phyloP scores from a whole-genome alignment of 129 eudicot genomes.

The Centrapalus pauciflorus region DNA sequence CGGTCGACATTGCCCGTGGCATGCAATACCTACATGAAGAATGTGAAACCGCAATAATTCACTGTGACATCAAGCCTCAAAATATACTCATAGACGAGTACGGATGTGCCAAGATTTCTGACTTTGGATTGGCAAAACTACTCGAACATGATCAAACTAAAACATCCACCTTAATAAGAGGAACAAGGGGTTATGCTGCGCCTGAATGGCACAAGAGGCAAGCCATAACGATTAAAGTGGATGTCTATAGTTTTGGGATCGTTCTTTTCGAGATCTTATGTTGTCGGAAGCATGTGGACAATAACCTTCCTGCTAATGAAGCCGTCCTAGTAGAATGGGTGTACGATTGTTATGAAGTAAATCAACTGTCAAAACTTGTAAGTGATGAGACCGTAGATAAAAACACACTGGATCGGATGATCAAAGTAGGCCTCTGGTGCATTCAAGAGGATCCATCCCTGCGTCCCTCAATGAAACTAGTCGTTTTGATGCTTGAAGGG shows the following conservation, averaged over 20 bases:
- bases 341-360: conserved; percentile 11
- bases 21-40: conserved; percentile 33
- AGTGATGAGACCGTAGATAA: conserved; percentile 13
- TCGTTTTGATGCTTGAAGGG: conserved; percentile 22
- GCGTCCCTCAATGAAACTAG: conserved; percentile 20
- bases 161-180: conserved; percentile 20
- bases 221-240: conserved; percentile 21
- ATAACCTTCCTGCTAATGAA: conserved; percentile 5
- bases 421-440: conserved; percentile 24
- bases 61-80: conserved; percentile 43
- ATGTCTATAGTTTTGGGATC: conserved; percentile 31
- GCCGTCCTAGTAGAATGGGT: conserved; percentile 32
- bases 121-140: conserved; percentile 28
- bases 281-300: conserved; percentile 19
- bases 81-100: conserved; percentile 36
- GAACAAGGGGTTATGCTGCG: conserved; percentile 26
- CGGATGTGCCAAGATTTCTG: conserved; percentile 23
- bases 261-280: conserved; percentile 21
- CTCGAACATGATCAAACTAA: conserved; percentile 21
- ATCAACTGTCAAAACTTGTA: not conserved
- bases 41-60: conserved; percentile 31
- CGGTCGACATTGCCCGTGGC: conserved; percentile 22
- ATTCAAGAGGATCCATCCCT: conserved; percentile 17
- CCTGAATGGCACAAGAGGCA: conserved; percentile 26
- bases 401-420: not conserved